Conservation (phyloP, 495 filamentous ascomycete genomes). For the Penicillium daleae region DNA sequence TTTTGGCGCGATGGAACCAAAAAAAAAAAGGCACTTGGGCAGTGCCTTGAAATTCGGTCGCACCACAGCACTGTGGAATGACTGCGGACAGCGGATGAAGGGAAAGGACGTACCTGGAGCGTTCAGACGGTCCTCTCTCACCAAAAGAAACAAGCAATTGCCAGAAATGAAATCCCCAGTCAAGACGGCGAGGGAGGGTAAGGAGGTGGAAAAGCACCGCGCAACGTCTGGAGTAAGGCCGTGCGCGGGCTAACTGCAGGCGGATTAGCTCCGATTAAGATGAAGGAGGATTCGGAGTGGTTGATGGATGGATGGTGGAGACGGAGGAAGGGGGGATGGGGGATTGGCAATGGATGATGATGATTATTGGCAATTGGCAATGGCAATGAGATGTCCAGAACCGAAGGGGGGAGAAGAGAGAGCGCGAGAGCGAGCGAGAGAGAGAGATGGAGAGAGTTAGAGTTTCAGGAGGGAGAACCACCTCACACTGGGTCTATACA, state of each 20-base stretch:
- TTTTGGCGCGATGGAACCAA: not conserved
- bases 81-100: not conserved
- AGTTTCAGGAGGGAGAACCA: not conserved
- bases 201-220: slow-evolving; percentile 15
- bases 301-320: slow-evolving; percentile 5
- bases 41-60: not conserved
- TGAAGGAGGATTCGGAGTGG: slow-evolving; percentile 28
- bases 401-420: not conserved
- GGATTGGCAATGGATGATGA: not conserved
- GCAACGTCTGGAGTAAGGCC: slow-evolving; percentile 26
- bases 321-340: not conserved
- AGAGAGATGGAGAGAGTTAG: not conserved
- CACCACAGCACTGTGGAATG: not conserved
- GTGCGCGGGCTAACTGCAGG: slow-evolving; percentile 25
- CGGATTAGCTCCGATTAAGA: slow-evolving; percentile 31
- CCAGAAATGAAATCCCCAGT: slow-evolving; percentile 11
- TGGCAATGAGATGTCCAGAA: not conserved
- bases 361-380: too few species aligned
- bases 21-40: not conserved
- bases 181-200: slow-evolving; percentile 11
- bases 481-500: not conserved
- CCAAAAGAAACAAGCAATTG: slow-evolving; percentile 14
- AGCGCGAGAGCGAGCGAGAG: not conserved
- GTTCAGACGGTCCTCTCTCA: slow-evolving; percentile 12
- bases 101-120: slow-evolving; percentile 9